Percentiles rank a stretch among this genome's conserved stretches.
These are phyloP conservation scores for Barnettozyma populi DNA, from an alignment of 805 yeast species.

Conservation along the genomic window DNA sequence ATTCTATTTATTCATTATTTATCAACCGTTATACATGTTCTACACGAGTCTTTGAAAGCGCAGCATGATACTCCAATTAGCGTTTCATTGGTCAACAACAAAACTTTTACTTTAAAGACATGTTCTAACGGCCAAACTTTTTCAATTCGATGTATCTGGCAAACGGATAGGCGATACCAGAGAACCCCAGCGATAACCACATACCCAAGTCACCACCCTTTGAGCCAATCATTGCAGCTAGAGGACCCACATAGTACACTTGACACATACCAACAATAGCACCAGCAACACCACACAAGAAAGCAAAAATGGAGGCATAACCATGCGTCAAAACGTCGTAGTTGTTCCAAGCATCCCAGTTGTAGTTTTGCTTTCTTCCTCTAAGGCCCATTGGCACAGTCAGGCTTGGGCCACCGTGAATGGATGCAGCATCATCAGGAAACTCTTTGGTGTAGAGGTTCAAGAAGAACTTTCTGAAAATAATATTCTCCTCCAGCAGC, in stretches of 20 bases:
- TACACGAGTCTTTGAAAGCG: neutral
- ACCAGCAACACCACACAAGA: conserved; percentile 68
- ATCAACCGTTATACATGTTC: neutral
- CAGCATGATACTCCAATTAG: too few relatives aligned
- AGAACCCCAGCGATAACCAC: conserved; percentile 70
- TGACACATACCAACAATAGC: conserved; percentile 88
- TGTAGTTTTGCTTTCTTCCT: conserved; percentile 43
- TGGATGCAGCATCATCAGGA: conserved; percentile 19
- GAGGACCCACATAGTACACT: conserved; percentile 73
- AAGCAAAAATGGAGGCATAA: conserved; percentile 61
- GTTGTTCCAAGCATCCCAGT: conserved; percentile 74
- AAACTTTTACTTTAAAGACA: too few relatives aligned
- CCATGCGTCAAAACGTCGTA: conserved; percentile 57
- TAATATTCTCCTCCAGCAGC: conserved; percentile 62
- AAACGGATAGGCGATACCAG: conserved; percentile 58
- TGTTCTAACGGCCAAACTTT: conserved; percentile 37
- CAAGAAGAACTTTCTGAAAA: conserved; percentile 53
- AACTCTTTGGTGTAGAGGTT: conserved; percentile 40
- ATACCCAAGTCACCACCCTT: conserved; percentile 77
- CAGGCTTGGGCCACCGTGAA: conserved; percentile 1
- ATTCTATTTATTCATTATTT: conserved; percentile 1
- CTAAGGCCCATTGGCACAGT: conserved; percentile 11
- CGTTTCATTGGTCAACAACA: neutral
- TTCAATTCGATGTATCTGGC: conserved; percentile 62
- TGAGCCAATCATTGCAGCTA: conserved; percentile 61